Base-by-base conservation (phyloP, 805 yeast genomes). In the Komagataella pastoris region DNA sequence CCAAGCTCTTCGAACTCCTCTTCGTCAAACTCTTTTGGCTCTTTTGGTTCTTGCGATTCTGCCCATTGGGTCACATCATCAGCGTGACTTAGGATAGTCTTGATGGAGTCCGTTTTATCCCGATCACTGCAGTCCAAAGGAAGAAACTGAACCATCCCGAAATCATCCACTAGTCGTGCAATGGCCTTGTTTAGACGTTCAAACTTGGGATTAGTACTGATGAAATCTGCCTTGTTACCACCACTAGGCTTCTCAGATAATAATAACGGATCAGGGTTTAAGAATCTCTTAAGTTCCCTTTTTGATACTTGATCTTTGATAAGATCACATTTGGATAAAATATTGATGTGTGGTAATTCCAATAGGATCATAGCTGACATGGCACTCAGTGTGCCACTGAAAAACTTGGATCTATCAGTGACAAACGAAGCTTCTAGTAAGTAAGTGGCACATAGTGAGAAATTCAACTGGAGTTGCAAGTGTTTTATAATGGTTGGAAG, bases 61-160 rank as follows among this genome's bases (percentile, higher is more conserved):
- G 88, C 82, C 99, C 99, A 93, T 64, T 93, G 99, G 0, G 99
- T 93, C 24, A 91, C 85, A 64, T 93, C 99, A 62, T 93, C 99
- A 19, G 93, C 86, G 64, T 89, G 89, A 61, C 95, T 85, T 57
- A 93, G 72, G 51, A 93, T 91, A 0, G 89, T 83, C 10, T 83
- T 79, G 19, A 93, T 83, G 49, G 88, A 78, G 49, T 88, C 81
- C 54, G 79, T 77, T 48, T 81, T 84, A 7, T 88, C 80, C 50
- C 64, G 64, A 59, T 74, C 73, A 24, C 73, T 65, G 57, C 82
- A 77, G 61, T 89, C 95, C 56, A 93, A 73, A 0, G 99, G 98
- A 57, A 93, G 69, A 62, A 89, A 93, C 64, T 93, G 97, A 2
- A 93, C 97, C 99, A 93, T 93, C 6, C 99, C 99, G 65, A 93